Conservation (phyloP, 768 basidiomycete species). For the Boletus pseudopeckii region DNA sequence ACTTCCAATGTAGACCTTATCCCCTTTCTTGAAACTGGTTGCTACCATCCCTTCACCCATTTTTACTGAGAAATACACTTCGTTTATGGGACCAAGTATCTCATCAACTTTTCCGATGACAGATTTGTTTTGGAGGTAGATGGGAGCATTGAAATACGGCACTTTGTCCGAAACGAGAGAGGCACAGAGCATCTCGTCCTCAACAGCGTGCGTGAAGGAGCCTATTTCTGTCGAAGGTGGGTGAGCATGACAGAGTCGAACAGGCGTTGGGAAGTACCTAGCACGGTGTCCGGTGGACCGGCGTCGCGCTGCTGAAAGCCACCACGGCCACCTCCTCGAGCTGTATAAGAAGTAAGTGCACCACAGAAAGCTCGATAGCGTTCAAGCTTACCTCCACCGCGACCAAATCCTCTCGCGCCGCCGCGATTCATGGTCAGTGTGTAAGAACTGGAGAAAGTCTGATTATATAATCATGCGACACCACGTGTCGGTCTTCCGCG, state of each 20-base stretch:
- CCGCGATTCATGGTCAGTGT: slow-evolving; percentile 48
- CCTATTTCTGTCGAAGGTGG: slow-evolving; percentile 70
- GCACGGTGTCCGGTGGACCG: slow-evolving; percentile 77
- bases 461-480: slow-evolving; percentile 24
- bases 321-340: slow-evolving; percentile 64
- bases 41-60: slow-evolving; percentile 97
- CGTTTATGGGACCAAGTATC: slow-evolving; percentile 98
- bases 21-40: slow-evolving; percentile 92
- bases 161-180: slow-evolving; percentile 86
- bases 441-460: background rate
- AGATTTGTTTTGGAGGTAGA: slow-evolving; percentile 96
- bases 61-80: slow-evolving; percentile 97
- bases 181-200: slow-evolving; percentile 96
- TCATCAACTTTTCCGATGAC: slow-evolving; percentile 97
- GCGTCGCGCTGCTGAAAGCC: slow-evolving; percentile 68
- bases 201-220: slow-evolving; percentile 89
- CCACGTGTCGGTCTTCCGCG: no score
- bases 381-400: slow-evolving; percentile 46
- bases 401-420: slow-evolving; percentile 48
- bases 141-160: slow-evolving; percentile 98
- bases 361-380: background rate
- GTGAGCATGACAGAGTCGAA: slow-evolving; percentile 2
- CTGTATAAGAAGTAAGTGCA: slow-evolving; percentile 26
- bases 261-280: slow-evolving; percentile 43
- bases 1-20: slow-evolving; percentile 96